Conservation (phyloP, 176 grass and related monocot species). For the Saccharum spontaneum region DNA sequence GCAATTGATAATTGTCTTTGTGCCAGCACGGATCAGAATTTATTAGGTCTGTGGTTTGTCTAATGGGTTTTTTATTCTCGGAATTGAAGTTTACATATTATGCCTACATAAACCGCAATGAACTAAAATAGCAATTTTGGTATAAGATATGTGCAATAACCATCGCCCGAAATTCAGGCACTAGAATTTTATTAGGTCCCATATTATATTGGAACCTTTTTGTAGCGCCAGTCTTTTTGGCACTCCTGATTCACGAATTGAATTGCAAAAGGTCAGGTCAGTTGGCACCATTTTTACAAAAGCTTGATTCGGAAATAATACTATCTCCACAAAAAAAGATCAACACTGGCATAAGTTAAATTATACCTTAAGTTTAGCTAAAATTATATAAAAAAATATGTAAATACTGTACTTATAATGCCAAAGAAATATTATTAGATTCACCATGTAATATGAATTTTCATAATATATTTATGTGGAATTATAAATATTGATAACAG, state of each 20-base stretch:
- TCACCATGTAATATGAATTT: not conserved
- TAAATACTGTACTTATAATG: not conserved
- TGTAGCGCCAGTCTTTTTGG: not conserved
- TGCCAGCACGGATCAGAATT: no score
- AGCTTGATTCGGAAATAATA: not conserved
- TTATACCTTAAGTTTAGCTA: not conserved
- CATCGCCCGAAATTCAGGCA: no score
- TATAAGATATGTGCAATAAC: no score
- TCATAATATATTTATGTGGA: not conserved
- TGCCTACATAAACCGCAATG: no score
- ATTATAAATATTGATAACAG: not conserved
- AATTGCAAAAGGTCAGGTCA: not conserved
- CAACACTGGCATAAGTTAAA: not conserved
- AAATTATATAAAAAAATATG: not conserved
- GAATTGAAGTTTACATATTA: no score
- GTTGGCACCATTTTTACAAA: not conserved
- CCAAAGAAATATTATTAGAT: not conserved
- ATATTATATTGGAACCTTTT: not conserved
- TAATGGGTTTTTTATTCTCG: no score
- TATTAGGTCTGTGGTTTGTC: no score
- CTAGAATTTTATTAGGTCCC: no score
- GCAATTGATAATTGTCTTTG: no score
- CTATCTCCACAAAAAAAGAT: no score
- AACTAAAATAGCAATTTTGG: no score
- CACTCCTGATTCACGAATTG: no score